Conservation (phyloP, 2,329 filamentous ascomycete genomes). For the Dactylellina haptotyla region DNA sequence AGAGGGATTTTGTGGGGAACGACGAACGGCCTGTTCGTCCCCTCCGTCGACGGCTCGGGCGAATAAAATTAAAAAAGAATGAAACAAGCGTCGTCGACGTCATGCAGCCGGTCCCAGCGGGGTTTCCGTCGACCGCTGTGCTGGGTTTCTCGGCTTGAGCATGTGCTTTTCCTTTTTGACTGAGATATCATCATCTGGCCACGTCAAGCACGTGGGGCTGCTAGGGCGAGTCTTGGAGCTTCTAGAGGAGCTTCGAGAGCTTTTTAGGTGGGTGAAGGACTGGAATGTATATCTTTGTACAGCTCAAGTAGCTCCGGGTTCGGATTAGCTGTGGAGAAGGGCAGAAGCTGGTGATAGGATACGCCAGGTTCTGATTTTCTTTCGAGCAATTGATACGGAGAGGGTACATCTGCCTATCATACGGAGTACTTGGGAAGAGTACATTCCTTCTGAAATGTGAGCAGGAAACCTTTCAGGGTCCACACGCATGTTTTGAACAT, state of each 20-base stretch:
- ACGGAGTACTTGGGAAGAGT: neutral
- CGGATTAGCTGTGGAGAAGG: neutral
- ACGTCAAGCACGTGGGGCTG: conserved; percentile 44
- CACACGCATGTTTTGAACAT: conserved; percentile 36
- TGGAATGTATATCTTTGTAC: conserved; percentile 36
- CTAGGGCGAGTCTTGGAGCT: conserved; percentile 9
- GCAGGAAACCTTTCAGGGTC: conserved; percentile 35
- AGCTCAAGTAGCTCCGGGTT: neutral
- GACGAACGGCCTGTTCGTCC: no score
- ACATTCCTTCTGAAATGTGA: conserved; percentile 21
- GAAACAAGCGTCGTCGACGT: conserved; percentile 9
- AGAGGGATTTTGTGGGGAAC: neutral
- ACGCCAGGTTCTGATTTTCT: neutral
- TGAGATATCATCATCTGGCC: neutral
- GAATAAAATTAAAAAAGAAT: neutral
- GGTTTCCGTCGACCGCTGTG: conserved; percentile 34
- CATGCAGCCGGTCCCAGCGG: conserved; percentile 31
- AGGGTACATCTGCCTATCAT: conserved; percentile 12
- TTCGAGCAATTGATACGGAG: conserved; percentile 4
- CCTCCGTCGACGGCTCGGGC: no score
- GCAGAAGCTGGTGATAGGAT: neutral
- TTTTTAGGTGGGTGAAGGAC: neutral
- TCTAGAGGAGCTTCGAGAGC: conserved; percentile 25
- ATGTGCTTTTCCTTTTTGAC: conserved; percentile 5
- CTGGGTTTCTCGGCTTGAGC: conserved; percentile 20